Evolutionary conservation across 192 early-diverging fungal genomes (phyloP).

Genomic region (Mortierella antarctica): DNA sequence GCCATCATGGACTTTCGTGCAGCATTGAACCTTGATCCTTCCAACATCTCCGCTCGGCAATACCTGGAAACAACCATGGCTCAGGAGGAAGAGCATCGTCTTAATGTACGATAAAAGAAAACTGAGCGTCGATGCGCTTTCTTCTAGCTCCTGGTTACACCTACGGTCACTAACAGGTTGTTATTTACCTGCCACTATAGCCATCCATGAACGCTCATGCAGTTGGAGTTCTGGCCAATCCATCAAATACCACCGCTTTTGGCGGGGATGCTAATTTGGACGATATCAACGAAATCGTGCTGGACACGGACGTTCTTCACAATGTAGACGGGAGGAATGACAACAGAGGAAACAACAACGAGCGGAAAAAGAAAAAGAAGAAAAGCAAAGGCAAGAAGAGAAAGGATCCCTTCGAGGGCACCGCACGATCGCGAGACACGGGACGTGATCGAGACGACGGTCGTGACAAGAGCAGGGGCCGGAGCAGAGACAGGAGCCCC

Average conservation of each 20-base stretch:
- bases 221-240: not conserved
- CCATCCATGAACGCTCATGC: not conserved
- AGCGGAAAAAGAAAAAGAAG: slow-evolving; percentile 43
- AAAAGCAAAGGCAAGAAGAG: slow-evolving; percentile 23
- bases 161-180: not conserved
- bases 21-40: slow-evolving; percentile 30
- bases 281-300: slow-evolving; percentile 48
- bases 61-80: slow-evolving; percentile 46
- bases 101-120: slow-evolving; percentile 20
- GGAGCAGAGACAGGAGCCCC: slow-evolving; percentile 6
- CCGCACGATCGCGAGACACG: slow-evolving; percentile 29
- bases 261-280: slow-evolving; percentile 24
- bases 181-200: slow-evolving; percentile 6
- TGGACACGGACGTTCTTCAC: slow-evolving; percentile 28
- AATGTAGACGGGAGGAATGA: not conserved
- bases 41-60: slow-evolving; percentile 23
- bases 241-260: not conserved
- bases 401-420: slow-evolving; percentile 36
- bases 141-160: not conserved
- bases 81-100: slow-evolving; percentile 34
- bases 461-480: slow-evolving; percentile 16
- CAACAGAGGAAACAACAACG: slow-evolving; percentile 2
- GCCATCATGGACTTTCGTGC: slow-evolving; percentile 49
- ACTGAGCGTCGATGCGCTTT: not conserved
- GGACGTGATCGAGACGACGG: slow-evolving; percentile 19